Conservation (phyloP, 805 yeast species). For the Ogataea dorogensis region DNA sequence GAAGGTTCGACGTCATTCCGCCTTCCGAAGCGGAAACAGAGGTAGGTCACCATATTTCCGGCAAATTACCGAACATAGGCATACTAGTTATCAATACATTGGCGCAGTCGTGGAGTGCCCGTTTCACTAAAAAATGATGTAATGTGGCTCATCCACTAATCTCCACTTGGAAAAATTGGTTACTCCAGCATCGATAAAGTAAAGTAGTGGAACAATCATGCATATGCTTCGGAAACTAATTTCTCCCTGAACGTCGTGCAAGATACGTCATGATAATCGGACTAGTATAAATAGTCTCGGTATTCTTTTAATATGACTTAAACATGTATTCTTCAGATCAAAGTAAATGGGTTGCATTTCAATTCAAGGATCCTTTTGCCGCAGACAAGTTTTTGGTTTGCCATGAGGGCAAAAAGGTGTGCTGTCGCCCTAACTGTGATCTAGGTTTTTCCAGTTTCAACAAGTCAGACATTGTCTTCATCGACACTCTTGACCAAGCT, state of each 20-base stretch:
- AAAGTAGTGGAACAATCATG: constrained; percentile 1
- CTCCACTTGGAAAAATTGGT: neutral
- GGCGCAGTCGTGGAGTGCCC: constrained; percentile 2
- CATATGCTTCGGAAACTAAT: constrained; percentile 10
- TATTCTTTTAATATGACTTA: neutral
- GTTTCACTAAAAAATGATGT: constrained; percentile 3
- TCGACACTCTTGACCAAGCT: constrained; percentile 43
- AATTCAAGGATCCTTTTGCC: constrained; percentile 65
- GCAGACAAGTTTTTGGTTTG: constrained; percentile 56
- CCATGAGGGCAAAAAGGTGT: constrained; percentile 39
- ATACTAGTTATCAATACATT: neutral
- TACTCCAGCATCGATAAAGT: neutral
- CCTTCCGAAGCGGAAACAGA: neutral
- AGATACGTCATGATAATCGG: constrained; percentile 9
- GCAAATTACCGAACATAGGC: neutral
- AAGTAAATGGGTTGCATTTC: constrained; percentile 61
- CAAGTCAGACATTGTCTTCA: constrained; percentile 46
- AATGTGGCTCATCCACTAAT: constrained; percentile 5
- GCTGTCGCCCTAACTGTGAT: constrained; percentile 73
- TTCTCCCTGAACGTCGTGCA: constrained; percentile 3
- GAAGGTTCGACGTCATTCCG: too few relatives aligned
- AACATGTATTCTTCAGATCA: constrained; percentile 41
- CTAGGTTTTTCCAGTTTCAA: constrained; percentile 40
- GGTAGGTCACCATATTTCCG: neutral
- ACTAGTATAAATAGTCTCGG: constrained; percentile 2